Base-by-base conservation (phyloP, 331 rosid genomes). In the Spiraea crenata region DNA sequence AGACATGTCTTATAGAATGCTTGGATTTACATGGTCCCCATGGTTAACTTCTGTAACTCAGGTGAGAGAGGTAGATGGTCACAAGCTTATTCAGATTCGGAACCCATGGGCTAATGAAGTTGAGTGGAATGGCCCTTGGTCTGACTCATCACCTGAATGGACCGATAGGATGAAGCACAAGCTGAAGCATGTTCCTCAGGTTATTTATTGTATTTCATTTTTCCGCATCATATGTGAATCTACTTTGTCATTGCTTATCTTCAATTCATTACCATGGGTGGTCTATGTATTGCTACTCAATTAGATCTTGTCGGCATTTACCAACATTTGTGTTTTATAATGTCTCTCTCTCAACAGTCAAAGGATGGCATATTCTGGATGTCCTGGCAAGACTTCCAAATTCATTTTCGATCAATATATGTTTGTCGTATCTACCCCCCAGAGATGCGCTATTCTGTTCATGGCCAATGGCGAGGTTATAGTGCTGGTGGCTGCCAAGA, bases 61-160 rank as follows among this genome's bases (percentile, higher is more conserved):
- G 99, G 90, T 95, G 34, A 85, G 91, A 77, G 99, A 95, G 66
- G 96, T 91, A 79, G 99, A 95, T 82, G 92, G 99, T 67, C 97
- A 95, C 85, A 95, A 89, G 86, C 95, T 95, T 73, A 96, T 95
- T 77, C 99, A 91, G 83, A 95, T 95, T 74, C 88, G 99, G 77
- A 95, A 95, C 85, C 99, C 99, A 64, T 95, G 99, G 99, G 99
- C 99, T 62, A 95, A 89, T 59, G 99, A 95, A 91, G 99, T 95
- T 67, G 99, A 95, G 84, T 95, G 99, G 99, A 95, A 91, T 80
- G 99, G 99, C 64, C 97, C 96, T 42, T 95, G 99, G 99, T 88
- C 99, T 20, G 99, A 95, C 84, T 78, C 89, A 38, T 95, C 97
- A 1, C 85, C 90, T 48, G 97, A 91, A 74, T 95, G 99, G 99